These are phyloP conservation scores for Drechslerella dactyloides DNA, from an alignment of 2,329 filamentous ascomycete species.

Conservation along the genomic window DNA sequence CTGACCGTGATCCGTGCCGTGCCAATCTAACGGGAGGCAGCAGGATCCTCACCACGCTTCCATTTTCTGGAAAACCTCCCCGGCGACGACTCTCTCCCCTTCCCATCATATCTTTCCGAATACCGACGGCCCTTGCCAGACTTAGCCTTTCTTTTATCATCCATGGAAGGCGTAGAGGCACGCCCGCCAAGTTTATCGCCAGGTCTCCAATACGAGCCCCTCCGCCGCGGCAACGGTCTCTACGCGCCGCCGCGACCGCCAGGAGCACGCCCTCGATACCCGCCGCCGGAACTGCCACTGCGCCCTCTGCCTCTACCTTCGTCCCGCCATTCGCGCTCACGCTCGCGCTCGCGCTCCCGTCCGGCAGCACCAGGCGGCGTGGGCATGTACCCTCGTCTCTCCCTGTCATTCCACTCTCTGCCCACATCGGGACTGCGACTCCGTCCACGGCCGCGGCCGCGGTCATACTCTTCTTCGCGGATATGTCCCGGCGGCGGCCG, in stretches of 20 bases:
- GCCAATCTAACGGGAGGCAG: too few relatives aligned
- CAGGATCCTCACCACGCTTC: too few relatives aligned
- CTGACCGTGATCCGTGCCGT: too few relatives aligned
- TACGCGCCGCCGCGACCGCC: constrained; percentile 7
- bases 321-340: background rate
- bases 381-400: constrained; percentile 29
- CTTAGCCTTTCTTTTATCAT: too few relatives aligned
- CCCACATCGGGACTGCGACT: constrained; percentile 32
- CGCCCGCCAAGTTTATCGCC: background rate
- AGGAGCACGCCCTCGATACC: constrained; percentile 18
- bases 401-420: constrained; percentile 34
- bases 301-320: constrained; percentile 1
- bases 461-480: constrained; percentile 15
- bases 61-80: too few relatives aligned
- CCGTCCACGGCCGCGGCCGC: constrained; percentile 10
- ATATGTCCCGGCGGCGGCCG: background rate
- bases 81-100: too few relatives aligned
- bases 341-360: too few relatives aligned
- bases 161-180: too few relatives aligned
- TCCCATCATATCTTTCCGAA: too few relatives aligned
- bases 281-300: background rate
- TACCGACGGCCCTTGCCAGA: too few relatives aligned
- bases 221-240: background rate
- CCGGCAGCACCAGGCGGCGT: background rate
- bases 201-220: background rate